phyloP scores from a whole-genome alignment of 768 basidiomycete species.

The Astraeus odoratus region DNA sequence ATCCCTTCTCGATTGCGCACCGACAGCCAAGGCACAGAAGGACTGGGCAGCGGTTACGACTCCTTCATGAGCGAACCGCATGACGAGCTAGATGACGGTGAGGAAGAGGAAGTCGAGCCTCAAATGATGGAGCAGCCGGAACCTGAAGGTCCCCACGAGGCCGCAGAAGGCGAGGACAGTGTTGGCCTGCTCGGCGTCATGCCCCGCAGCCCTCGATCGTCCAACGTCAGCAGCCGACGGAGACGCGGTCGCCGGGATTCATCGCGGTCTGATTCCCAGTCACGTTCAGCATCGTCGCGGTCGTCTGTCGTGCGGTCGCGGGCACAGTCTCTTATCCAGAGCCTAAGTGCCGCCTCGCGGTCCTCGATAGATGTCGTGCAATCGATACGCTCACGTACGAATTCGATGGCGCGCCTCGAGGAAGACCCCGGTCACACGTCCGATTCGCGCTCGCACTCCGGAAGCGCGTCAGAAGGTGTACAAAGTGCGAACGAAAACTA shows the following conservation, averaged over 20 bases:
- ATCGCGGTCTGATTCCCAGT: constrained; percentile 18
- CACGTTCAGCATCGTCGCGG: constrained; percentile 24
- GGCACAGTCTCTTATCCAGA: constrained; percentile 61
- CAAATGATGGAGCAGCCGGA: constrained; percentile 37
- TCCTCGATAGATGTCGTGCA: constrained; percentile 55
- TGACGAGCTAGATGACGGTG: constrained; percentile 25
- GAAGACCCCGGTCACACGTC: constrained; percentile 39
- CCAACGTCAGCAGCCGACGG: constrained; percentile 29
- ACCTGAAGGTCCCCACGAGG: constrained; percentile 50
- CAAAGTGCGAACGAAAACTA: constrained; percentile 57
- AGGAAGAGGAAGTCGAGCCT: constrained; percentile 27
- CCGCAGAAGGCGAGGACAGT: constrained; percentile 55
- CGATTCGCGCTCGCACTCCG: constrained; percentile 31
- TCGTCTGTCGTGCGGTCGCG: constrained; percentile 54
- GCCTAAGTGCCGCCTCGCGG: constrained; percentile 52
- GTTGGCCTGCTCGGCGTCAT: constrained; percentile 48
- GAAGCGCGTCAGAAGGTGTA: constrained; percentile 43
- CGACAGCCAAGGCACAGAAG: constrained; percentile 24
- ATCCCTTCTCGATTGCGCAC: constrained; percentile 19
- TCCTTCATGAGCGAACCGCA: constrained; percentile 24
- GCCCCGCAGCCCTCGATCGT: constrained; percentile 45
- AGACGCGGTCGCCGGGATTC: constrained; percentile 29
- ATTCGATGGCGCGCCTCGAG: constrained; percentile 63
- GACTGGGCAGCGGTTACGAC: constrained; percentile 23
- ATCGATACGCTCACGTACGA: constrained; percentile 44